A percentile compares a stretch with the other conserved stretches of the same genome.
These are phyloP conservation scores for Dioscorea zingiberensis DNA, from an alignment of 106 monocot genomes.

Conservation along the genomic window DNA sequence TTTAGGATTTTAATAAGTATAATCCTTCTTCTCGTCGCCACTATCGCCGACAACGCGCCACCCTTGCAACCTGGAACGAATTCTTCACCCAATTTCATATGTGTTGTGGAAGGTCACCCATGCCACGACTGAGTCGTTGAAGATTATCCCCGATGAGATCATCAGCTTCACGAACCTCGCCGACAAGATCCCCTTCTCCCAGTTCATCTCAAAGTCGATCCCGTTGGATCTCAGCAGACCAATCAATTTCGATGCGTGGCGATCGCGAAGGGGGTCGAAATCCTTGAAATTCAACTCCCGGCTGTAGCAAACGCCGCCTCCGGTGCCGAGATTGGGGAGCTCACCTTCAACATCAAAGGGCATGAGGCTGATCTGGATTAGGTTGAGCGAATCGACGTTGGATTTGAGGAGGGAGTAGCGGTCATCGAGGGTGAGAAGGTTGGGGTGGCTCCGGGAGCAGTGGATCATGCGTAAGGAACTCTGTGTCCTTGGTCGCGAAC, in stretches of 20 bases:
- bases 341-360: constrained; percentile 30
- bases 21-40: too few species aligned
- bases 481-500: constrained; percentile 63
- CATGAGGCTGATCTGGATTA: constrained; percentile 77
- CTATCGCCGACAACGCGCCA: constrained; percentile 18
- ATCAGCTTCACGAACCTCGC: constrained; percentile 33
- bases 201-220: constrained; percentile 37
- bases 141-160: constrained; percentile 47
- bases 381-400: constrained; percentile 59
- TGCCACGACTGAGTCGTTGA: constrained; percentile 28
- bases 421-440: constrained; percentile 17
- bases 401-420: constrained; percentile 43
- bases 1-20: too few species aligned
- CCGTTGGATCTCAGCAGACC: constrained; percentile 43
- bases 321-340: constrained; percentile 12
- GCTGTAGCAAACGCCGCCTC: constrained; percentile 1
- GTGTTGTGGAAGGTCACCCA: constrained; percentile 76
- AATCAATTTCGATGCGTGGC: constrained; percentile 40
- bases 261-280: constrained; percentile 45
- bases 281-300: constrained; percentile 64
- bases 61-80: constrained; percentile 22
- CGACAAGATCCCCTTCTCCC: constrained; percentile 15
- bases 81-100: too few species aligned
- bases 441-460: constrained; percentile 23
- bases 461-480: constrained; percentile 74